Evolutionary conservation across 495 filamentous ascomycete species (phyloP).

Genomic region (Penicillium arizonense): DNA sequence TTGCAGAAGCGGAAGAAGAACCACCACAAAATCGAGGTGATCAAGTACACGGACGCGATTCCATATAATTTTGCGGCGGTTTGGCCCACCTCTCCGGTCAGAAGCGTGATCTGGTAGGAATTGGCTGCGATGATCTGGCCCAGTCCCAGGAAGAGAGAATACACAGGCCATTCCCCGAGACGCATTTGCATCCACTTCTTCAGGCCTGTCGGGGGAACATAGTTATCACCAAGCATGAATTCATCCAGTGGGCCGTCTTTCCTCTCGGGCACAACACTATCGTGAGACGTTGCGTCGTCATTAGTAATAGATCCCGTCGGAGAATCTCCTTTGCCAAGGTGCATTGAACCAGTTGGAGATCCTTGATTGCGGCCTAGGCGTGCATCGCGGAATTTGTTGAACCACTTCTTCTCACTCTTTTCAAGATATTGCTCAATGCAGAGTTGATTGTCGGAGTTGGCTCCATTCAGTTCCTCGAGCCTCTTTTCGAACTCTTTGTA

Average conservation of each 20-base stretch:
- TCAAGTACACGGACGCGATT: conserved; percentile 62
- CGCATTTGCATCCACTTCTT: conserved; percentile 52
- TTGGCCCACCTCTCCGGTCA: conserved; percentile 63
- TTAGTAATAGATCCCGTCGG: conserved; percentile 37
- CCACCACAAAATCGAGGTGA: conserved; percentile 65
- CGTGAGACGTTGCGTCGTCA: conserved; percentile 37
- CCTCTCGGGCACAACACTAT: conserved; percentile 29
- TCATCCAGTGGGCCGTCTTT: conserved; percentile 38
- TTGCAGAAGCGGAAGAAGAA: conserved; percentile 59
- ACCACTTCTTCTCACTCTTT: conserved; percentile 72
- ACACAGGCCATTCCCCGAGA: conserved; percentile 66
- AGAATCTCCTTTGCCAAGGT: conserved; percentile 33
- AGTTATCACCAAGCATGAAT: conserved; percentile 63
- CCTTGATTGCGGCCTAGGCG: conserved; percentile 46
- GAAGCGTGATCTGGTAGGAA: conserved; percentile 70
- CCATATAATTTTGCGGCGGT: conserved; percentile 63
- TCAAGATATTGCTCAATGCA: conserved; percentile 68
- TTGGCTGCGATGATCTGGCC: conserved; percentile 71
- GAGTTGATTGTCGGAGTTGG: conserved; percentile 56
- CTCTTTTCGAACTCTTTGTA: conserved; percentile 59
- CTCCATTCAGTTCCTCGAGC: conserved; percentile 55
- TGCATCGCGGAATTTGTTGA: conserved; percentile 59
- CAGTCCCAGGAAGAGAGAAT: conserved; percentile 63
- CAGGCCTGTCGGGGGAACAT: conserved; percentile 64
- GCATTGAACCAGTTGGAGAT: conserved; percentile 44